These are phyloP conservation scores for Coemansia sp. DNA, from an alignment of 192 early-diverging fungal species.

Conservation along the genomic window DNA sequence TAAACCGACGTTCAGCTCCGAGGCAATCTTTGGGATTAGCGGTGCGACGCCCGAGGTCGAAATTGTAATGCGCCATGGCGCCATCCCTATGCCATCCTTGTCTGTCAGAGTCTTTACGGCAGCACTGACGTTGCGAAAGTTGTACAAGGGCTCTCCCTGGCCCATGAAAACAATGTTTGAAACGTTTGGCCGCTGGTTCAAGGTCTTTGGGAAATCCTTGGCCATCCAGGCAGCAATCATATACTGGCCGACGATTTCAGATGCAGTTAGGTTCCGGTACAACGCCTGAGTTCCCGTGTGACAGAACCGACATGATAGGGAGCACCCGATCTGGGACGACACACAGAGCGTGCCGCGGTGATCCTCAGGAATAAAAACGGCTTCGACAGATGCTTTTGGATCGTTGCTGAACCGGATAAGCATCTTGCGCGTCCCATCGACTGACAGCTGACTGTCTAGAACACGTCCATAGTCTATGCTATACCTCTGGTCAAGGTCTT, in stretches of 20 bases:
- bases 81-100: constrained; percentile 56
- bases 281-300: constrained; percentile 89
- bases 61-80: constrained; percentile 77
- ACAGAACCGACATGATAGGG: constrained; percentile 83
- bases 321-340: constrained; percentile 83
- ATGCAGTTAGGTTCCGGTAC: constrained; percentile 67
- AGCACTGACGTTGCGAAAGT: constrained; percentile 67
- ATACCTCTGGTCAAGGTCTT: constrained; percentile 51
- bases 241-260: constrained; percentile 69
- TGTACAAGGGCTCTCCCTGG: constrained; percentile 87
- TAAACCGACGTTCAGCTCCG: constrained; percentile 66
- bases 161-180: constrained; percentile 93
- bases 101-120: constrained; percentile 61
- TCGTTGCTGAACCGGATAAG: constrained; percentile 59
- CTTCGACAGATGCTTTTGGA: constrained; percentile 62
- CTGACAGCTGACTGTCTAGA: constrained; percentile 54
- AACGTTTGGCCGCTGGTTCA: constrained; percentile 51
- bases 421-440: constrained; percentile 63
- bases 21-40: constrained; percentile 70
- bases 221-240: constrained; percentile 61
- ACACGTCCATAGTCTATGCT: constrained; percentile 59
- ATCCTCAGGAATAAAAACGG: constrained; percentile 74
- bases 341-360: constrained; percentile 72
- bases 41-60: constrained; percentile 85
- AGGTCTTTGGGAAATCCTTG: constrained; percentile 59